Conservation (phyloP, 2,329 filamentous ascomycete genomes). For the Sordariomycetes sp. region DNA sequence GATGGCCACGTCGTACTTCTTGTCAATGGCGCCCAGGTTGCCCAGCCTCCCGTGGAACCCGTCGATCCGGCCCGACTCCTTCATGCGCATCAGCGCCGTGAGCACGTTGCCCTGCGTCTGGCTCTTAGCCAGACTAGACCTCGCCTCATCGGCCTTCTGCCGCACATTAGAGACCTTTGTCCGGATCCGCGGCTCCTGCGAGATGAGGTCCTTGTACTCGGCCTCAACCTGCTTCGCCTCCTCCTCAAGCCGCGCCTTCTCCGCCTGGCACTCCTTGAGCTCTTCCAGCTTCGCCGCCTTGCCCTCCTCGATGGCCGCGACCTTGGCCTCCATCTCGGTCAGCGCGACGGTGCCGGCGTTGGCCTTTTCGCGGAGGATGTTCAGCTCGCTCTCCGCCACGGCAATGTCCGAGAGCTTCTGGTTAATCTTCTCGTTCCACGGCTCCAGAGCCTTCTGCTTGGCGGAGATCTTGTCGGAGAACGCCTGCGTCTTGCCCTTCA, state of each 20-base stretch:
- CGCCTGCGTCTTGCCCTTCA: constrained; percentile 92
- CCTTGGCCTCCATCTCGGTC: constrained; percentile 71
- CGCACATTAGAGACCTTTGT: constrained; percentile 77
- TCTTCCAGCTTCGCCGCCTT: constrained; percentile 58
- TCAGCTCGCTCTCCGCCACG: constrained; percentile 86
- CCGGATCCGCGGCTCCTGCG: constrained; percentile 71
- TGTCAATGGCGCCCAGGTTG: constrained; percentile 85
- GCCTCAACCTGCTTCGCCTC: constrained; percentile 59
- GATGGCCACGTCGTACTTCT: constrained; percentile 93
- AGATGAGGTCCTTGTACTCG: constrained; percentile 57
- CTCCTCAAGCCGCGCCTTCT: constrained; percentile 60
- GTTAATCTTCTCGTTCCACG: constrained; percentile 95
- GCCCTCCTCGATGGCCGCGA: constrained; percentile 58
- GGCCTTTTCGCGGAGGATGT: constrained; percentile 79
- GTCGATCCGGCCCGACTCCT: constrained; percentile 90
- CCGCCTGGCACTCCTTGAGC: constrained; percentile 60
- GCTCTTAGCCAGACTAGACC: constrained; percentile 75
- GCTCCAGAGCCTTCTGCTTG: constrained; percentile 89
- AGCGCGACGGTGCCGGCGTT: constrained; percentile 77
- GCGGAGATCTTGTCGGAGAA: constrained; percentile 84
- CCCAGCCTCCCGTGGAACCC: constrained; percentile 93
- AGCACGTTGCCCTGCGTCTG: constrained; percentile 91
- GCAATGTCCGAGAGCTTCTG: constrained; percentile 90
- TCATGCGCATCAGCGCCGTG: constrained; percentile 82
- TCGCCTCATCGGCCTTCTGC: constrained; percentile 92